These are phyloP conservation scores for Entophlyctis luteolus DNA, from an alignment of 192 early-diverging fungal species.

Conservation along the genomic window DNA sequence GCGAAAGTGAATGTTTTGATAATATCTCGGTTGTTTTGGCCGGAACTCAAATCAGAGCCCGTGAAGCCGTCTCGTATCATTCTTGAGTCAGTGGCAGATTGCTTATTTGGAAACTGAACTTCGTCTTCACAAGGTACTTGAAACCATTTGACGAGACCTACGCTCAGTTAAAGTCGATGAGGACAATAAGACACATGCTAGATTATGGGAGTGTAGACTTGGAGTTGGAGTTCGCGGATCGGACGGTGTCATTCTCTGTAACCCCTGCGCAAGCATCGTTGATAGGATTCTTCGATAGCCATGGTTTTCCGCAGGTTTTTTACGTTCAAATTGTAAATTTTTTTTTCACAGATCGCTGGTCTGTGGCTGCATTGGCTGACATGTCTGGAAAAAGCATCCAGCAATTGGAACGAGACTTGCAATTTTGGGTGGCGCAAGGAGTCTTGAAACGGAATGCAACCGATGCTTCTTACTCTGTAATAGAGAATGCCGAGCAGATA, in stretches of 20 bases:
- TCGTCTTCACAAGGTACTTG: slow-evolving; percentile 37
- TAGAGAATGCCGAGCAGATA: too few species aligned
- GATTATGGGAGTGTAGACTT: slow-evolving; percentile 53
- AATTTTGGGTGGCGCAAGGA: slow-evolving; percentile 3
- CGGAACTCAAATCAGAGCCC: too few species aligned
- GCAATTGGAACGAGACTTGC: neutral
- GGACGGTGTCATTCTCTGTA: slow-evolving; percentile 44
- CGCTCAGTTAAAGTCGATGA: slow-evolving; percentile 50
- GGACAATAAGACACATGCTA: slow-evolving; percentile 56
- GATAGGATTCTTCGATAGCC: slow-evolving; percentile 24
- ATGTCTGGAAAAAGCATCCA: neutral
- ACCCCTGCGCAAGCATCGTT: slow-evolving; percentile 56
- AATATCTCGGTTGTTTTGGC: neutral
- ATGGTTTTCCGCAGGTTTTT: neutral
- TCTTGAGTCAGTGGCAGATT: too few species aligned
- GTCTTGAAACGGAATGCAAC: neutral
- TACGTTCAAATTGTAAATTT: neutral
- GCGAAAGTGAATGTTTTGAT: slow-evolving; percentile 14
- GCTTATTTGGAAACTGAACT: too few species aligned
- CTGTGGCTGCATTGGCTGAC: neutral
- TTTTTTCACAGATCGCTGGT: neutral
- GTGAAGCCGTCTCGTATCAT: too few species aligned
- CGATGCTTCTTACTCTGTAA: neutral
- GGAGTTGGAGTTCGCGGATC: slow-evolving; percentile 52
- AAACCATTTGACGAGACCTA: slow-evolving; percentile 47